Percentiles rank a stretch among this genome's conserved stretches.
Evolutionary conservation across 371 early-diverging fungal genomes (phyloP).

Genomic region (Mortierella sp.): DNA sequence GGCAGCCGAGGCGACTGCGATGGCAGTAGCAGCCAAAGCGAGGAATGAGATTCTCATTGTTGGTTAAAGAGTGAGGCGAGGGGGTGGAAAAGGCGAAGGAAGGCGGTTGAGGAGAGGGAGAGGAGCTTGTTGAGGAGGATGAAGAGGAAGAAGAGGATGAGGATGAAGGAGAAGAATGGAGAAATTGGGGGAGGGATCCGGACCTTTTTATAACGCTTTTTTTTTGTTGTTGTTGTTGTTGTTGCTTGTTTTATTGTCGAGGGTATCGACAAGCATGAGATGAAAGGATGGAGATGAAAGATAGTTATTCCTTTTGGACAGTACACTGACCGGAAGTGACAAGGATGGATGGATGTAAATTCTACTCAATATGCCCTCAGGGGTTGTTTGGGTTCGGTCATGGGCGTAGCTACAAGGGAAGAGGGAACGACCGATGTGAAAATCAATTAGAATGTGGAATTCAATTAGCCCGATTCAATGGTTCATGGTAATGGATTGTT

Average conservation of each 20-base stretch:
- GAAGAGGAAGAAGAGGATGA: constrained; percentile 20
- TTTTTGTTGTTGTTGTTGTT: neutral
- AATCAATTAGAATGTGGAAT: neutral
- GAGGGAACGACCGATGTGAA: neutral
- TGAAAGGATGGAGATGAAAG: neutral
- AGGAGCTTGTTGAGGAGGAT: constrained; percentile 1
- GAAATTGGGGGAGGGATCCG: neutral
- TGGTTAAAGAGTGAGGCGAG: neutral
- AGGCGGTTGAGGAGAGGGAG: constrained; percentile 6
- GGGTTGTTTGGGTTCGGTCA: neutral
- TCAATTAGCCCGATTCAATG: too few relatives aligned
- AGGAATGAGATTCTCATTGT: constrained; percentile 43
- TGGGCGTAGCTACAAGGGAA: neutral
- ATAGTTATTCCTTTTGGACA: neutral
- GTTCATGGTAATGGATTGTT: too few relatives aligned
- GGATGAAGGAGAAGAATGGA: constrained; percentile 6
- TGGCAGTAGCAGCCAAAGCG: constrained; percentile 42
- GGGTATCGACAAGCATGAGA: neutral
- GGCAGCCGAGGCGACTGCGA: constrained; percentile 36
- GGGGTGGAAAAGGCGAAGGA: neutral
- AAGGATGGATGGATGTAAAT: constrained; percentile 3
- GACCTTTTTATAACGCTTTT: constrained; percentile 11
- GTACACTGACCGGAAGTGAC: neutral
- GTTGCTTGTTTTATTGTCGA: neutral
- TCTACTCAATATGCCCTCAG: constrained; percentile 6